Percentiles rank a stretch among this genome's conserved stretches.
Evolutionary conservation across 1,284 basidiomycete genomes (phyloP).

Genomic region (Rugosomyces carneus): DNA sequence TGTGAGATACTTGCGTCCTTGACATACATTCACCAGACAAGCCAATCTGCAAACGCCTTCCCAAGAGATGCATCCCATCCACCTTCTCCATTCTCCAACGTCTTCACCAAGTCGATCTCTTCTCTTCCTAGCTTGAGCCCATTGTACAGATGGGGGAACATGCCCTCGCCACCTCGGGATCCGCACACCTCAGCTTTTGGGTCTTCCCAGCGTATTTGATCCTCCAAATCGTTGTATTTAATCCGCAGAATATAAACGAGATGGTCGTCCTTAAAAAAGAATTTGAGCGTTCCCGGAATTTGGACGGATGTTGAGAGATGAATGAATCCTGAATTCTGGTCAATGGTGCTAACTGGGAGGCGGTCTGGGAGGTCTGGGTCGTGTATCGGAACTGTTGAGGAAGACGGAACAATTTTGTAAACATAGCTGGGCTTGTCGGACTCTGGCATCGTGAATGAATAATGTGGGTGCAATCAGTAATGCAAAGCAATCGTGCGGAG

Average conservation of each 20-base stretch:
- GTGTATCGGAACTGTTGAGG: conserved; percentile 2
- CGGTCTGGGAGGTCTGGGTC: conserved; percentile 6
- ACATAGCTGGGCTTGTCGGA: conserved; percentile 6
- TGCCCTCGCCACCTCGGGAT: conserved; percentile 8
- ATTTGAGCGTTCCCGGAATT: conserved; percentile 8
- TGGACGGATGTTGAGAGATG: conserved; percentile 9
- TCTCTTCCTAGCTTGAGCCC: conserved; percentile 8
- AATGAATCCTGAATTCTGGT: conserved; percentile 8
- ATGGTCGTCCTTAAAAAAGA: conserved; percentile 7
- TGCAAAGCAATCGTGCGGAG: no score
- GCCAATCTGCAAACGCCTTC: conserved; percentile 7
- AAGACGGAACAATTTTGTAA: conserved; percentile 8
- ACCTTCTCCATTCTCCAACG: conserved; percentile 3
- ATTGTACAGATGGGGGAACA: conserved; percentile 11
- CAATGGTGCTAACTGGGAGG: conserved; percentile 7
- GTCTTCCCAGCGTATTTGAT: conserved; percentile 10
- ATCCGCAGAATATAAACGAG: conserved; percentile 7
- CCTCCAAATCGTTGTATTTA: conserved; percentile 5
- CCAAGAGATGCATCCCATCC: conserved; percentile 6
- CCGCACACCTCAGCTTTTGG: conserved; percentile 9
- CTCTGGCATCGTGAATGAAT: neutral
- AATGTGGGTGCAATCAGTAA: no score
- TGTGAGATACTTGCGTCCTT: neutral
- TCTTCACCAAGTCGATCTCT: conserved; percentile 4
- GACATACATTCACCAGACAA: no score